Evolutionary conservation across 148 eudicot genomes (phyloP).

Genomic region (Rhododendron simsii): DNA sequence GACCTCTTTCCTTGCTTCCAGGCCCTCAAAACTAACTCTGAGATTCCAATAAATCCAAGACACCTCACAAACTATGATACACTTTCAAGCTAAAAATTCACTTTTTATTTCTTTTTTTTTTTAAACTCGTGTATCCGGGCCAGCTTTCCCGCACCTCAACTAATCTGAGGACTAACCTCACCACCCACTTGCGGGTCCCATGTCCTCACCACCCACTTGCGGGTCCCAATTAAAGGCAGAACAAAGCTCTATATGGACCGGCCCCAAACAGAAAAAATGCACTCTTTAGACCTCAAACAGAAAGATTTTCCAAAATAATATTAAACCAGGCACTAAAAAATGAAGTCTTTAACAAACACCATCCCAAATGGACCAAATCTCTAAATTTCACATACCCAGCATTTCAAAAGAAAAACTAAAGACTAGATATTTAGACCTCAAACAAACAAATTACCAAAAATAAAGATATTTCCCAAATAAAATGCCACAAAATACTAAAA

Average conservation of each 20-base stretch:
- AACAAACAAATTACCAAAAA: not conserved
- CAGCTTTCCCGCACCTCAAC: too few species aligned
- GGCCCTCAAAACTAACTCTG: not conserved
- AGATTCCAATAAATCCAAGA: not conserved
- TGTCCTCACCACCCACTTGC: too few species aligned
- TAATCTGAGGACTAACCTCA: too few species aligned
- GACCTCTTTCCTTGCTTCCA: not conserved
- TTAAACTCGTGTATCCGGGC: too few species aligned
- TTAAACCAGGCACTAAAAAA: not conserved
- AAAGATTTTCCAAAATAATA: not conserved
- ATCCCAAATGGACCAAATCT: conserved; percentile 16
- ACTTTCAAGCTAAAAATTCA: not conserved
- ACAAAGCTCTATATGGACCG: too few species aligned
- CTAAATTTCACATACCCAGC: conserved; percentile 3
- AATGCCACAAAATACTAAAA: not conserved
- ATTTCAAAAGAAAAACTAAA: conserved; percentile 9
- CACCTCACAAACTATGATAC: not conserved
- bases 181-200: too few species aligned
- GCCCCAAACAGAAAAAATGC: not conserved
- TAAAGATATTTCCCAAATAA: not conserved
- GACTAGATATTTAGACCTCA: conserved; percentile 10
- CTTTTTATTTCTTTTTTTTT: not conserved
- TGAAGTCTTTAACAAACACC: conserved; percentile 6
- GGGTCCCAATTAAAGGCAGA: too few species aligned
- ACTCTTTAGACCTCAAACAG: not conserved